Conservation (phyloP, 768 basidiomycete species). For the Calocybe indica region DNA sequence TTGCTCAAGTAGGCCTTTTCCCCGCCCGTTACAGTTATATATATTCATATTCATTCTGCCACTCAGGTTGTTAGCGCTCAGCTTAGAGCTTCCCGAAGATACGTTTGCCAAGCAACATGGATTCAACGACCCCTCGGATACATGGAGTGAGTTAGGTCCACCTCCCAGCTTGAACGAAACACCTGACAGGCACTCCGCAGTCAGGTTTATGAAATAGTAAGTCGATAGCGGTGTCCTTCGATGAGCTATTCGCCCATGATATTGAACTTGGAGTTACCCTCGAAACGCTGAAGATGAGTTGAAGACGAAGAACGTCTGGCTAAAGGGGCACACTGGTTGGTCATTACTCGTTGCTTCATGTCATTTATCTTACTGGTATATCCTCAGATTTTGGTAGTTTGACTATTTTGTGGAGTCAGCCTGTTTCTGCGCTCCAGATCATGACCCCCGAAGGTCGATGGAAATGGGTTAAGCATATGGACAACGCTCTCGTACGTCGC, state of each 20-base stretch:
- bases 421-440: constrained; percentile 39
- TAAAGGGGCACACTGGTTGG: constrained; percentile 41
- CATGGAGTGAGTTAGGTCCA: constrained; percentile 19
- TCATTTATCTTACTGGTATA: neutral
- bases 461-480: constrained; percentile 37
- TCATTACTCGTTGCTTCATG: neutral
- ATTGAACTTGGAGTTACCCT: constrained; percentile 24
- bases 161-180: neutral
- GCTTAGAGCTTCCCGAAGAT: constrained; percentile 38
- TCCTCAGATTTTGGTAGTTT: constrained; percentile 32
- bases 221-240: constrained; percentile 6
- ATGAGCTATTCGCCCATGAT: neutral
- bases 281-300: constrained; percentile 33
- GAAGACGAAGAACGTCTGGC: constrained; percentile 35
- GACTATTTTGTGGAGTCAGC: constrained; percentile 40
- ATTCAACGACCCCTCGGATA: constrained; percentile 27
- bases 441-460: constrained; percentile 32
- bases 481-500: constrained; percentile 32
- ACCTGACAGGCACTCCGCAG: constrained; percentile 13
- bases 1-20: constrained; percentile 22
- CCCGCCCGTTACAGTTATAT: neutral
- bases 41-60: neutral
- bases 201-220: constrained; percentile 40
- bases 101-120: constrained; percentile 31
- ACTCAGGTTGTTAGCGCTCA: constrained; percentile 26